Evolutionary conservation across 129 eudicot genomes (phyloP), one percentile per base, ranked within the genome.

Genomic region (Ambrosia artemisiifolia): DNA sequence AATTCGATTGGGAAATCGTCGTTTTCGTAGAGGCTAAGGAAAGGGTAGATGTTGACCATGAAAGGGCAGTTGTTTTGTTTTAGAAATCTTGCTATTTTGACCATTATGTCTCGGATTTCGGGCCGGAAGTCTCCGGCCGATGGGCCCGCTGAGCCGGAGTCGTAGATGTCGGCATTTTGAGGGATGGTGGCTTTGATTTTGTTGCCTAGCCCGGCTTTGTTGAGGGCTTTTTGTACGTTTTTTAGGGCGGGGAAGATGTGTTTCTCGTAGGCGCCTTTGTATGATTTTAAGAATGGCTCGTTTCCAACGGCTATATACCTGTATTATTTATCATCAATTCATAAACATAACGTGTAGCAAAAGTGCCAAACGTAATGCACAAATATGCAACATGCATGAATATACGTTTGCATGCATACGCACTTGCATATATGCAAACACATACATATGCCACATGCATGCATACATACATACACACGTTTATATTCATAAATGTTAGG

Each of bases 271-370:
- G 69, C 20, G 12, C 85, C 89, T n/a, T 85, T 85, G 77, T 85
- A 85, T 5, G 86, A 46, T 54, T 72, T 65, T 63, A 85, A 75
- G 57, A 85, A 85, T 32, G 89, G 89, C 64, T 85, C 89, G 69
- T 85, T 85, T 6, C 86, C 89, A 60, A 85, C 86, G 32, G 89
- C 89, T 36, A 85, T 82, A 16, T 75, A 83, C 73, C 84, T 83
- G 60, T 18, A 79, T 9, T 24, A 63, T 55, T 13, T 2, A 60
- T 28, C 16, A 33, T 48, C 1, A 28, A 38, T n/a, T 7, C 63
- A 10, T 50, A n/a, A 63, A 63, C 3, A 64, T 28, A 7, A 47
- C 10, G 19, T 17, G 35, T 35, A 30, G 2, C 19, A 28, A 7
- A 40, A 24, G 28, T 24, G 28, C 28, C 28, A 24, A 24, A 24